Conservation (phyloP, 73 alveolate species). For the Paramecium sexaurelia region DNA sequence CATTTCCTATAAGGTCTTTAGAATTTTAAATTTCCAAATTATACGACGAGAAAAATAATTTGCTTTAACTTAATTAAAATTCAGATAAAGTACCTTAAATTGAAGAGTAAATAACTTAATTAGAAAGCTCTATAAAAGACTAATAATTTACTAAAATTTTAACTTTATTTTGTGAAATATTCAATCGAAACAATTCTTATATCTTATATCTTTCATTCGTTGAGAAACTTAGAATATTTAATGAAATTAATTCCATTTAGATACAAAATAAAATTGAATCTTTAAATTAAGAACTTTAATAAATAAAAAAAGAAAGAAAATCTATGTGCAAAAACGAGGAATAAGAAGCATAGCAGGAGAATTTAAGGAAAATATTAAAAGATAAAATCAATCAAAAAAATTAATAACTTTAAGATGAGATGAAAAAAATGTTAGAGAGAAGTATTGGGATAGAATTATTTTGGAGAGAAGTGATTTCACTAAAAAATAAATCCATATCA, state of each 20-base stretch:
- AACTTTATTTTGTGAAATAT: neutral
- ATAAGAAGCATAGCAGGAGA: too few species aligned
- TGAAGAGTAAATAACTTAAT: too few species aligned
- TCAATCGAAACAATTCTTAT: neutral
- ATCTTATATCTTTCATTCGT: neutral
- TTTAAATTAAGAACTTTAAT: neutral
- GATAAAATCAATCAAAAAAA: neutral
- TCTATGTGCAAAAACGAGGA: too few species aligned
- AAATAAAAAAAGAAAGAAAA: neutral
- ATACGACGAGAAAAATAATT: too few species aligned
- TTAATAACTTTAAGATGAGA: neutral
- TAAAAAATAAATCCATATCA: too few species aligned
- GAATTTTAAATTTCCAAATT: too few species aligned
- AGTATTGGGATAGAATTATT: conserved; percentile 19
- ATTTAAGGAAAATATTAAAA: too few species aligned
- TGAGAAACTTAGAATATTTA: neutral
- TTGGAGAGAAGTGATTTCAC: conserved; percentile 50
- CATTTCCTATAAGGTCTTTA: too few species aligned
- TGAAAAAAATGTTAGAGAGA: neutral
- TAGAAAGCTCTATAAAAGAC: neutral
- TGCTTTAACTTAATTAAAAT: too few species aligned
- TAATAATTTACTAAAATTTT: neutral
- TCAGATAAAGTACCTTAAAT: too few species aligned
- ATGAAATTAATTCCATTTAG: neutral
- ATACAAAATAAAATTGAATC: neutral